Evolutionary conservation across 768 basidiomycete species (phyloP).

Genomic region (Crepidotus variabilis): DNA sequence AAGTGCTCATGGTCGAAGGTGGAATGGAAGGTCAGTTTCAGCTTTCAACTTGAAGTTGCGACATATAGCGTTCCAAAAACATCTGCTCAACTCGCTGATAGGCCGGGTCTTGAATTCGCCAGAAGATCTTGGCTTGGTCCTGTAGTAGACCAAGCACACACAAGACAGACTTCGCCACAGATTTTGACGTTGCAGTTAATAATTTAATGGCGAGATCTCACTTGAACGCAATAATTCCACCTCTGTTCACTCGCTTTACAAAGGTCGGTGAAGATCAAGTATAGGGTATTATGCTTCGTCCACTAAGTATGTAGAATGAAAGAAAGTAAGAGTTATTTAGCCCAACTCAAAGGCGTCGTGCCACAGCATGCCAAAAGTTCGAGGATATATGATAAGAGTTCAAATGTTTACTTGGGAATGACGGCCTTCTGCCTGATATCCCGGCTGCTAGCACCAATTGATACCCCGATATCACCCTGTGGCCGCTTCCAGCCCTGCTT

Average conservation of each 20-base stretch:
- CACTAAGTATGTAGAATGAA: too few species aligned
- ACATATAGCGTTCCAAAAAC: too few species aligned
- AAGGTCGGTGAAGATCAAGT: too few species aligned
- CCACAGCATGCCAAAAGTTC: too few species aligned
- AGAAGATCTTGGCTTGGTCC: background rate
- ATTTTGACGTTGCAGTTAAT: too few species aligned
- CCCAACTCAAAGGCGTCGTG: too few species aligned
- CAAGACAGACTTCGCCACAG: too few species aligned
- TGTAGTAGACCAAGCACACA: background rate
- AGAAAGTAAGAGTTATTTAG: too few species aligned
- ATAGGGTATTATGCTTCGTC: too few species aligned
- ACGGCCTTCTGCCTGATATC: slow-evolving; percentile 50
- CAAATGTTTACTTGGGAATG: slow-evolving; percentile 20
- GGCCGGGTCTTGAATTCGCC: background rate
- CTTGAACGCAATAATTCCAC: too few species aligned
- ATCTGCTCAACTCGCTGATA: background rate
- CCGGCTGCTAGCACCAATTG: slow-evolving; percentile 68
- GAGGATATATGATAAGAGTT: background rate
- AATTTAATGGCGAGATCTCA: too few species aligned
- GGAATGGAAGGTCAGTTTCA: slow-evolving; percentile 68
- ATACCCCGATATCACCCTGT: slow-evolving; percentile 54
- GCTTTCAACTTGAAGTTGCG: background rate
- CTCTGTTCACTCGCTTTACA: too few species aligned
- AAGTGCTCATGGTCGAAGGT: slow-evolving; percentile 68
- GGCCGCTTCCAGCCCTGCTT: slow-evolving; percentile 77